phyloP scores from a whole-genome alignment of 768 basidiomycete species.

The Neoboletus brunneissimus region DNA sequence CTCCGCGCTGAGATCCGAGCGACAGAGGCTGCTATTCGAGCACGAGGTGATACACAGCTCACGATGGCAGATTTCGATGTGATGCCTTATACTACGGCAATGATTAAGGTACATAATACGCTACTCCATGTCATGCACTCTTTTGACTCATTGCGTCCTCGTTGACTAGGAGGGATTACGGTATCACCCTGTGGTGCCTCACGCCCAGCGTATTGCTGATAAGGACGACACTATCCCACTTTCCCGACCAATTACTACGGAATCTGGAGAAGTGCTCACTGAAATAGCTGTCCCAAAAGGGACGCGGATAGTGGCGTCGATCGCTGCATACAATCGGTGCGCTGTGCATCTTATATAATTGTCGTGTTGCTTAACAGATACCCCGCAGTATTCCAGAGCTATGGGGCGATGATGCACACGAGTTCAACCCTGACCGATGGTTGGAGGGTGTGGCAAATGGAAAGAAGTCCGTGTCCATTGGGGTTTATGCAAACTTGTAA shows the following conservation, averaged over 20 bases:
- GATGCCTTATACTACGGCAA: conserved; percentile 45
- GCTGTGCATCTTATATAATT: background rate
- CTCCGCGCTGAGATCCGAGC: conserved; percentile 42
- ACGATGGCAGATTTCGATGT: conserved; percentile 43
- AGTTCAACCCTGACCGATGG: conserved; percentile 32
- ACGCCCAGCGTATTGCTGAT: conserved; percentile 49
- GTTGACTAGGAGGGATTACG: conserved; percentile 43
- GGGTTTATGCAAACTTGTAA: conserved; percentile 31
- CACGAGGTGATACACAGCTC: conserved; percentile 13
- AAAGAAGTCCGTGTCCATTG: conserved; percentile 22
- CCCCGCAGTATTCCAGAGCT: conserved; percentile 25
- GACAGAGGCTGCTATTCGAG: conserved; percentile 4
- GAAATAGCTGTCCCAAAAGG: conserved; percentile 51
- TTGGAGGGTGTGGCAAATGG: conserved; percentile 16
- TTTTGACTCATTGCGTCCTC: background rate
- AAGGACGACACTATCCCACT: conserved; percentile 60
- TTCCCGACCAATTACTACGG: conserved; percentile 47
- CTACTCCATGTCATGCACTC: conserved; percentile 13
- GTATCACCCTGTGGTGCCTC: conserved; percentile 48
- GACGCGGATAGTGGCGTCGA: conserved; percentile 49
- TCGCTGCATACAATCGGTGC: conserved; percentile 55
- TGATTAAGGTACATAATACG: conserved; percentile 28
- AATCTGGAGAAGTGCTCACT: conserved; percentile 41
- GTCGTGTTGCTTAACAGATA: background rate
- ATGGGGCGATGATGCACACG: conserved; percentile 33